Evolutionary conservation across 176 grass and related monocot species (phyloP), one percentile per base, ranked within the genome.

Genomic region (Eragrostis curvula): DNA sequence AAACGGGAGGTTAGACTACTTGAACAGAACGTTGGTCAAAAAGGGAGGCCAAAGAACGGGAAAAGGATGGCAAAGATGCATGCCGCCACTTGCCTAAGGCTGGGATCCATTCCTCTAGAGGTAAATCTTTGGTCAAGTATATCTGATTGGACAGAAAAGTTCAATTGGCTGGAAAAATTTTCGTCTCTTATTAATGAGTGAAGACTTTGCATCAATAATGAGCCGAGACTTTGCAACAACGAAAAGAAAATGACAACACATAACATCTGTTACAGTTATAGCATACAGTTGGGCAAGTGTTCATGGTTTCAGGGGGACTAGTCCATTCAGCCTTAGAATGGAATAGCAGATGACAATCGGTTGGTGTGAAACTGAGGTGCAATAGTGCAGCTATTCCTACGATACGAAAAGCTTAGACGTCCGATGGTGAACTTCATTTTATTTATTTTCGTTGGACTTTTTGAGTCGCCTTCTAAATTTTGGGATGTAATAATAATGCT

Each of bases 131-230:
- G 5, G 44, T n/a, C 41, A 41, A 21, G 5, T 46, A 10, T 14
- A 42, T 23, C 21, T 24, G 17, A 16, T 53, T 73, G 70, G 47
- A 39, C 14, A 18, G 4, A 6, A 74, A n/a, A 74, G 53, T 29
- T 23, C 71, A 40, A 41, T 75, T 75, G 50, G 23, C 51, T 15
- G 39, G 47, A 75, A 75, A 74, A 75, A n/a, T 6, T 21, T 55
- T n/a, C 36, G 14, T 49, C n/a, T 41, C 4, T 32, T 29, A 24
- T 44, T n/a, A 55, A 18, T 32, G 36, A 12, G 20, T 24, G 12
- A 56, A 16, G 30, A 24, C 73, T 14, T 75, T 58, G 72, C n/a
- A 5, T 21, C 20, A 9, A 75, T 56, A 56, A 74, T 23, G 71
- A 74, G 30, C 12, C 2, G 12, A 36, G 47, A 73, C 47, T 73